A percentile compares a stretch with the other conserved stretches of the same genome.
phyloP scores from a whole-genome alignment of 805 yeast species.

The Wickerhamiella australiensis region DNA sequence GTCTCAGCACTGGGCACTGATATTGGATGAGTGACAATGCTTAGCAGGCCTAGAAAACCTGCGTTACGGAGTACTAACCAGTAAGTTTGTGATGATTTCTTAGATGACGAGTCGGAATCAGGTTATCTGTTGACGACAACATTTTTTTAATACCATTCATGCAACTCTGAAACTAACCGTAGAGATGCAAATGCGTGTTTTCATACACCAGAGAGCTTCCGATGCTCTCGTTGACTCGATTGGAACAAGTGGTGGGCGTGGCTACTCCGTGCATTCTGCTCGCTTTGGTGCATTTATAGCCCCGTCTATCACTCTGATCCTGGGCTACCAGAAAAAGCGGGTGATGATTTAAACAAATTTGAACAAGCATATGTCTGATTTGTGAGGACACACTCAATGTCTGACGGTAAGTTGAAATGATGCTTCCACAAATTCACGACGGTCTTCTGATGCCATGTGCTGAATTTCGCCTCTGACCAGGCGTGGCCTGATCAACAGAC shows the following conservation, averaged over 20 bases:
- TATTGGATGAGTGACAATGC: slow-evolving; percentile 85
- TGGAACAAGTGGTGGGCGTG: background rate
- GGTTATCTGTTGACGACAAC: slow-evolving; percentile 87
- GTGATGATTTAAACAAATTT: slow-evolving; percentile 46
- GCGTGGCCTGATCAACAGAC: slow-evolving; percentile 44
- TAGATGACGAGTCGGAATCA: slow-evolving; percentile 99
- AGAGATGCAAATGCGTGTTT: background rate
- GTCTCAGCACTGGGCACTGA: slow-evolving; percentile 99
- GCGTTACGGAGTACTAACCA: slow-evolving; percentile 53
- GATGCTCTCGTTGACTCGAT: background rate
- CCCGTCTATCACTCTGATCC: background rate
- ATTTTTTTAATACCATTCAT: slow-evolving; percentile 78
- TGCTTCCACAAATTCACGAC: slow-evolving; percentile 57
- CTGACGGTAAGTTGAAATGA: slow-evolving; percentile 43
- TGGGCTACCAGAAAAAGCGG: slow-evolving; percentile 17
- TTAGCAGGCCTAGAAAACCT: slow-evolving; percentile 97
- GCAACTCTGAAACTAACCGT: slow-evolving; percentile 53
- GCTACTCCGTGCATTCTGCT: background rate
- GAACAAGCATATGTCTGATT: slow-evolving; percentile 99
- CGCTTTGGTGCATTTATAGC: background rate
- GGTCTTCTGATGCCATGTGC: slow-evolving; percentile 57
- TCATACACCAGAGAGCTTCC: background rate
- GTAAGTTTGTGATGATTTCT: slow-evolving; percentile 36
- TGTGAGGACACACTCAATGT: slow-evolving; percentile 52
- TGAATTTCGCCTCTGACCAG: slow-evolving; percentile 76